Evolutionary conservation across 2,329 filamentous ascomycete species (phyloP), one percentile per base, ranked within the genome.

Genomic region (Colletotrichum higginsianum): DNA sequence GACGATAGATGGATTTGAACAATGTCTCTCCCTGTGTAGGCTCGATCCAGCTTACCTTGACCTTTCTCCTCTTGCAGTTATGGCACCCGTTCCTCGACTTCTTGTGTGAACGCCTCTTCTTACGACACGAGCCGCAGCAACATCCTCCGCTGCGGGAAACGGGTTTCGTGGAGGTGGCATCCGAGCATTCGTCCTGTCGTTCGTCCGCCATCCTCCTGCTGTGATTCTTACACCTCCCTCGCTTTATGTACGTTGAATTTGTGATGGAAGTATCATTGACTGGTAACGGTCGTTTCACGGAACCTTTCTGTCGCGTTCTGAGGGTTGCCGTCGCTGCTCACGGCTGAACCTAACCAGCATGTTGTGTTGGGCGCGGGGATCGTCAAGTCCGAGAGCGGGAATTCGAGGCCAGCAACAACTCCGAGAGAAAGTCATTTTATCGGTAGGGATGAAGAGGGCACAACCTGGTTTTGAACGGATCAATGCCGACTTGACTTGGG

Each of bases 51-150:
- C 42, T 35, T 16, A 66, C 72, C 65, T 74, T 74, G 35, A 74
- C 58, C 53, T 74, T 74, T 15, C 72, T 61, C 26, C 61, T 46
- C 42, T 68, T 74, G 56, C 72, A 74, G 2, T 70, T 74, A 16
- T 55, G 62, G 55, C 72, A 74, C 8, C 72, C 72, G 9, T 61
- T 58, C 4, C 72, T 66, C 8, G 72, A 74, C 40, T 72, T 74
- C 21, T 46, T 58, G 56, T 58, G 56, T 16, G 40, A 58, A 6
- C 56, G 38, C 26, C 40, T 58, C 38, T 30, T 58, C 13, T 30
- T 58, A 12, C 56, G 40, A 23, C 56, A 58, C 21, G 56, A 58
- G 7, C 56, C 40, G 40, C 56, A 58, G 56, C 40, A 58, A 26
- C 56, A 46, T 42, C 40, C 40, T 58, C 40, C 21, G 4, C 21